These are phyloP conservation scores for Triticum aestivum DNA, from an alignment of 176 grass and related monocot species.

Conservation along the genomic window DNA sequence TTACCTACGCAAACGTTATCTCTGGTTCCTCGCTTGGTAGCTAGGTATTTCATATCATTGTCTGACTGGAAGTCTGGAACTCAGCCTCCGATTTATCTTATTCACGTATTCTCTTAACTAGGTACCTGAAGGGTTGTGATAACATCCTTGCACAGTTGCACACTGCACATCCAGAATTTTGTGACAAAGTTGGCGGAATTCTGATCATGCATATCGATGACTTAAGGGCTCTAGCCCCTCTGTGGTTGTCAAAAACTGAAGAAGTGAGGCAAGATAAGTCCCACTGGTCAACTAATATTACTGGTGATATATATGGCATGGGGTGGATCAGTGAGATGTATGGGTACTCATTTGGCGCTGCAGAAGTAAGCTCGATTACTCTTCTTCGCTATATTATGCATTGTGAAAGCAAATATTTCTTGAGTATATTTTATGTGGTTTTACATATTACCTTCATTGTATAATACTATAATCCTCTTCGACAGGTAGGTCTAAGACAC, in stretches of 20 bases:
- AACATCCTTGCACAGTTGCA: conserved; percentile 92
- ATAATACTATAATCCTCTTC: conserved; percentile 32
- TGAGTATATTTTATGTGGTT: conserved; percentile 5
- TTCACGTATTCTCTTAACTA: conserved; percentile 30
- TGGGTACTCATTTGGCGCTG: conserved; percentile 93
- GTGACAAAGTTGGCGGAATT: conserved; percentile 95
- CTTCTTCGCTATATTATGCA: neutral
- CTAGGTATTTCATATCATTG: conserved; percentile 2
- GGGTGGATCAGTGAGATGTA: conserved; percentile 99
- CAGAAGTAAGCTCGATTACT: conserved; percentile 72
- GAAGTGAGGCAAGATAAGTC: conserved; percentile 87
- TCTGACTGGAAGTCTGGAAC: neutral
- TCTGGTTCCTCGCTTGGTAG: neutral
- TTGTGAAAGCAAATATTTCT: conserved; percentile 21
- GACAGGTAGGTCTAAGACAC: conserved; percentile 85
- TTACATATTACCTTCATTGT: conserved; percentile 18
- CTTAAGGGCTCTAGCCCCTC: conserved; percentile 76
- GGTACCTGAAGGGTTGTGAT: conserved; percentile 95
- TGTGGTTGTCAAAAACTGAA: conserved; percentile 98
- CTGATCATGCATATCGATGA: conserved; percentile 91
- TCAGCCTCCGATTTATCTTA: neutral
- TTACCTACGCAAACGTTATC: neutral
- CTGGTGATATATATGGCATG: conserved; percentile 93
- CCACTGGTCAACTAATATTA: conserved; percentile 97
- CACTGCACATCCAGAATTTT: conserved; percentile 90